Percentiles rank a stretch among this genome's conserved stretches.
phyloP scores from a whole-genome alignment of 352 stramenopile species.

The Aphanomyces euteiches region DNA sequence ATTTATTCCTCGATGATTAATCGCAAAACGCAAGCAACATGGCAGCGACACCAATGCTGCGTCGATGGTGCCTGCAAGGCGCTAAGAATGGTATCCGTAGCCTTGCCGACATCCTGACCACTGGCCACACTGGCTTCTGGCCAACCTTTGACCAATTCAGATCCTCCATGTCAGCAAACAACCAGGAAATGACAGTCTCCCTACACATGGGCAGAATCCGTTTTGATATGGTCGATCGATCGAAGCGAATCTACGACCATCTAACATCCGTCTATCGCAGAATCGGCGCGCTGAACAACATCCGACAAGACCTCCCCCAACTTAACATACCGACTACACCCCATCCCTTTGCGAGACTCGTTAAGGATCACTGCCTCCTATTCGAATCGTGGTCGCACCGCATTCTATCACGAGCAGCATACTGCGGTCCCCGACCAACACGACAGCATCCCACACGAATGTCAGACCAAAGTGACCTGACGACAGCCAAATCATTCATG shows the following conservation, averaged over 20 bases:
- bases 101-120: slow-evolving; percentile 2
- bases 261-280: neutral
- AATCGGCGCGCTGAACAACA: neutral
- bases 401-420: neutral
- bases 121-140: neutral
- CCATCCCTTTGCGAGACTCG: neutral
- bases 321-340: neutral
- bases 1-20: neutral
- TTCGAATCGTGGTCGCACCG: neutral
- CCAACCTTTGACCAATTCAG: too few species aligned
- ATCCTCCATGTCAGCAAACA: neutral
- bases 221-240: neutral
- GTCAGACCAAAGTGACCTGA: neutral
- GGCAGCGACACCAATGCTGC: neutral
- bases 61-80: neutral
- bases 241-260: slow-evolving; percentile 5
- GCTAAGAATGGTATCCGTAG: slow-evolving; percentile 2
- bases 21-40: neutral
- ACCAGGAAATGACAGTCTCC: neutral
- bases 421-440: neutral
- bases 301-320: neutral
- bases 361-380: neutral
- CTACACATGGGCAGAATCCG: neutral
- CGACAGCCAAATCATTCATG: neutral
- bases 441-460: neutral